A percentile compares a stretch with the other conserved stretches of the same genome.
These are phyloP conservation scores for Tremella fuciformis DNA, from an alignment of 768 basidiomycete genomes.

Conservation along the genomic window DNA sequence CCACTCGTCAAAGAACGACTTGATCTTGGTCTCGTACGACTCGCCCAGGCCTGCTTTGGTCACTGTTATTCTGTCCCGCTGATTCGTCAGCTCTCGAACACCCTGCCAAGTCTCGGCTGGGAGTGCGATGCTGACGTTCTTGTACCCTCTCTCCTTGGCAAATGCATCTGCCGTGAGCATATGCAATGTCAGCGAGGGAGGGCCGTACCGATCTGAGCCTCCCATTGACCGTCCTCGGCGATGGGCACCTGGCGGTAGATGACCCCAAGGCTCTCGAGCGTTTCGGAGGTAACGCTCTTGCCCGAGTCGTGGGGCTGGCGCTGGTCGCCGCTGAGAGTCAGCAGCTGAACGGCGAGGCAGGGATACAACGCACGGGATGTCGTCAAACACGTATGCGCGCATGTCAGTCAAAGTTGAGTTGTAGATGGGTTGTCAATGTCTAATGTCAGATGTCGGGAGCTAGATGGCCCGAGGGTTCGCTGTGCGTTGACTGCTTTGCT, in stretches of 20 bases:
- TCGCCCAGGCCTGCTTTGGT: slow-evolving; percentile 77
- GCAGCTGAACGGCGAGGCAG: slow-evolving; percentile 51
- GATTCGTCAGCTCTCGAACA: not conserved
- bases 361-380: slow-evolving; percentile 42
- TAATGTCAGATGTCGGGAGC: too few species aligned
- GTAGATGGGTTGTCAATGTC: too few species aligned
- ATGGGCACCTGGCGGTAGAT: slow-evolving; percentile 67
- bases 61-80: slow-evolving; percentile 71
- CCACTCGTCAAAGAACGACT: slow-evolving; percentile 78
- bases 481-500: not conserved
- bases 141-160: slow-evolving; percentile 70
- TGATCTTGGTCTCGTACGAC: slow-evolving; percentile 76
- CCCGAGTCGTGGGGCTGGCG: slow-evolving; percentile 72
- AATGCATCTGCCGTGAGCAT: slow-evolving; percentile 58
- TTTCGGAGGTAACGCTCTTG: slow-evolving; percentile 55
- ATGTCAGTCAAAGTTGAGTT: slow-evolving; percentile 21
- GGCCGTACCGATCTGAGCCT: slow-evolving; percentile 38
- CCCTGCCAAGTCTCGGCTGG: not conserved
- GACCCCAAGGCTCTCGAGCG: slow-evolving; percentile 63
- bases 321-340: slow-evolving; percentile 79
- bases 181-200: not conserved
- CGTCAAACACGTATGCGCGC: slow-evolving; percentile 52
- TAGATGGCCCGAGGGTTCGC: too few species aligned
- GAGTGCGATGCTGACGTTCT: slow-evolving; percentile 57
- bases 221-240: slow-evolving; percentile 58